phyloP scores from a whole-genome alignment of 805 yeast species.

The Hanseniaspora lindneri region DNA sequence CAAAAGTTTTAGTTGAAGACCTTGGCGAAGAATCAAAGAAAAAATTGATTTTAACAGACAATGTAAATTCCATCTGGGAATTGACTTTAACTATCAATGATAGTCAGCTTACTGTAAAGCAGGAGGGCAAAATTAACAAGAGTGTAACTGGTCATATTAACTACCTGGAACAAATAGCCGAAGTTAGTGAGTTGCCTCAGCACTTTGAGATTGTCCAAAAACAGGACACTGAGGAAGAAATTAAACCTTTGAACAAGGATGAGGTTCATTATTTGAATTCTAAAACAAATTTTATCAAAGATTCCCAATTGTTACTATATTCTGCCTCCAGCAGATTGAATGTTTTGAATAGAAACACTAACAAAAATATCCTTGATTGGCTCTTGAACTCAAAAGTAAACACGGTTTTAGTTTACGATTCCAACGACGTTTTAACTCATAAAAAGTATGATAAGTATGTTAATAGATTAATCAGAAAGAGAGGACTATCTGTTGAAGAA shows the following conservation, averaged over 20 bases:
- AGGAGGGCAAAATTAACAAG: slow-evolving; percentile 7
- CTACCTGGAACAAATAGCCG: background rate
- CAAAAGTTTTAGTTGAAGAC: background rate
- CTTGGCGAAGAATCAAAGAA: background rate
- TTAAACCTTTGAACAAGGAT: slow-evolving; percentile 3
- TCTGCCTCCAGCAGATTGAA: slow-evolving; percentile 3
- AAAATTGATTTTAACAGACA: slow-evolving; percentile 7
- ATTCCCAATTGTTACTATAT: background rate
- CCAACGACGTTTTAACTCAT: slow-evolving; percentile 17
- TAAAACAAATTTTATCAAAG: slow-evolving; percentile 11
- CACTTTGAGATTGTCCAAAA: background rate
- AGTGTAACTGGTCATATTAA: slow-evolving; percentile 8
- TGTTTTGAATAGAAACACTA: background rate
- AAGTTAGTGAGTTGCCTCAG: slow-evolving; percentile 4
- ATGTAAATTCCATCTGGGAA: slow-evolving; percentile 14
- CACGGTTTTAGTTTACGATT: slow-evolving; percentile 9
- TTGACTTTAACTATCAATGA: background rate
- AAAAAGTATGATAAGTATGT: slow-evolving; percentile 27
- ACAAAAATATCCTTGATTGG: slow-evolving; percentile 12
- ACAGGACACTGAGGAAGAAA: slow-evolving; percentile 4
- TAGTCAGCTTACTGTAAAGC: slow-evolving; percentile 3
- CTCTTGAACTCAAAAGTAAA: slow-evolving; percentile 36
- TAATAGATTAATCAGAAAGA: slow-evolving; percentile 30
- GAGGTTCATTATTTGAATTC: slow-evolving; percentile 5
- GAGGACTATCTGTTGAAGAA: slow-evolving; percentile 28